Conservation (phyloP, 164 flowering plant genomes). For the Vitis rupestris region DNA sequence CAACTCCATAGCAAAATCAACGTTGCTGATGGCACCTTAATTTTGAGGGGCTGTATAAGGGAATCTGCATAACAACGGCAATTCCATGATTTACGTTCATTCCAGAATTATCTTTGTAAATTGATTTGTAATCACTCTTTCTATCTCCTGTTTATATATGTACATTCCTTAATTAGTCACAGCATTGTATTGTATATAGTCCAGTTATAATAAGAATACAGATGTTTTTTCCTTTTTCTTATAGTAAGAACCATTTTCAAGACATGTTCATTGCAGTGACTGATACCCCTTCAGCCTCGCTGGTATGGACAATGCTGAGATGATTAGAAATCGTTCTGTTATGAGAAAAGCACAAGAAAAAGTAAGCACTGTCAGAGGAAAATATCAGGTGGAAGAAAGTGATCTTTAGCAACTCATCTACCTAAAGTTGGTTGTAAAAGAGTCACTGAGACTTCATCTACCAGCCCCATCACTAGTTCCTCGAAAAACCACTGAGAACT, state of each 20-base stretch:
- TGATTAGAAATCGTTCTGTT: slow-evolving; percentile 23
- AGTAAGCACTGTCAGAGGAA: slow-evolving; percentile 12
- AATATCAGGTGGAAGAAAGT: slow-evolving; percentile 19
- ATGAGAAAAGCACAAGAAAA: slow-evolving; percentile 32
- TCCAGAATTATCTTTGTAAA: too few relatives aligned
- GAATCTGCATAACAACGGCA: too few relatives aligned
- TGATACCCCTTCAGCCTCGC: slow-evolving; percentile 19
- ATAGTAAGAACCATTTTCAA: slow-evolving; percentile 17
- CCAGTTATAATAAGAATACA: too few relatives aligned
- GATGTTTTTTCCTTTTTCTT: too few relatives aligned
- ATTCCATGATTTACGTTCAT: too few relatives aligned
- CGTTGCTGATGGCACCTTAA: too few relatives aligned
- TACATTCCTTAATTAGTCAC: too few relatives aligned
- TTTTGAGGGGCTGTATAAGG: too few relatives aligned
- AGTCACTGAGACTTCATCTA: slow-evolving; percentile 41
- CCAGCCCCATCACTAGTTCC: slow-evolving; percentile 42
- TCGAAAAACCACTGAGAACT: slow-evolving; percentile 25
- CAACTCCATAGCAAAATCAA: too few relatives aligned
- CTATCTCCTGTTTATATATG: too few relatives aligned
- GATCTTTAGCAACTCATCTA: slow-evolving; percentile 24
- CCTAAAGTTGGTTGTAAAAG: slow-evolving; percentile 34
- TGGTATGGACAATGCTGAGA: slow-evolving; percentile 44
- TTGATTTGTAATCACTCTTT: too few relatives aligned
- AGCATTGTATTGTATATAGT: too few relatives aligned
- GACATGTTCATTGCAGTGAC: slow-evolving; percentile 40